Evolutionary conservation across 805 yeast species (phyloP), one percentile per base, ranked within the genome.

Genomic region (Starmerella potacharoeniae): DNA sequence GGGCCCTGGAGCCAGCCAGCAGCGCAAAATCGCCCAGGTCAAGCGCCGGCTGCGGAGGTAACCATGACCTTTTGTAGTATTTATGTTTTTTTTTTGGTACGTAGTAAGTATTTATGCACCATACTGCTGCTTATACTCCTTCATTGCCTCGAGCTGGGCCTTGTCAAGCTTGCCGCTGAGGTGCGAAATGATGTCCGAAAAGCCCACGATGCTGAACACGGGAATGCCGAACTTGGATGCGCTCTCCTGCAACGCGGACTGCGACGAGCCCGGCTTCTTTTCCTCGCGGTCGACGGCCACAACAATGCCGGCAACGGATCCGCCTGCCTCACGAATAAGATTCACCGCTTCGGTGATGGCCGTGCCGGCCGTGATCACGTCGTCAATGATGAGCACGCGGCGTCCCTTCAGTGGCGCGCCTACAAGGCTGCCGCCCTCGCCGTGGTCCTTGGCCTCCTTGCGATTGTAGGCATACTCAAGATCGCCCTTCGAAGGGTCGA

Each of bases 291-390:
- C 98, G 62, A 93, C 78, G 7, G 96, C 95, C 66, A 93, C 86
- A 57, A 89, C 83, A 55, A 88, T 80, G 8, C 95, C 97, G 48
- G 82, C 86, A 28, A 88, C 84, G 13, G 72, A 65, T 49, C 96
- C 98, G 37, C 78, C 73, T 61, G 82, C 91, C 30, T 65, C 71
- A 30, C 72, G 71, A 63, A 93, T 88, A 65, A 93, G 84, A 49
- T 77, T 80, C 64, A 86, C 85, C 0, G 97, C 97, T 72, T 93
- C 97, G 64, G 85, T 85, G 68, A 90, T 89, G 50, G 98, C 97
- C 56, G 97, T 93, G 42, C 98, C 98, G 1, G 97, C 97, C 57
- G 97, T 91, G 83, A 91, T 90, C 44, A 93, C 97, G 66, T 91
- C 98, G 70, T 93, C 98, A 58, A 91, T 88, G 64, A 93, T 86